Evolutionary conservation across 2,329 filamentous ascomycete genomes (phyloP).

Genomic region (Penicillium sp.): DNA sequence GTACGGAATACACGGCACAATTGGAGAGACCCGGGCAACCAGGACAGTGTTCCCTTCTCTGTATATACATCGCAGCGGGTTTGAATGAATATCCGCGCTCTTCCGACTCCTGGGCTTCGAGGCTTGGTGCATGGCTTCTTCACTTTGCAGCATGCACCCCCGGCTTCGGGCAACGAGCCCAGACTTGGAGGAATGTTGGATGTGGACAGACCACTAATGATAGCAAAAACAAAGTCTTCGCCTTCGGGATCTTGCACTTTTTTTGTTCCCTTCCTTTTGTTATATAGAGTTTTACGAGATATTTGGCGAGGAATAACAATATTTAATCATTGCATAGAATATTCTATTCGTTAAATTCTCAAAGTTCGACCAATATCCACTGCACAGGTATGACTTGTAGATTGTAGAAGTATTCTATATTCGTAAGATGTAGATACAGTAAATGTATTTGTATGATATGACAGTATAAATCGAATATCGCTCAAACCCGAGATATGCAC

Average conservation of each 20-base stretch:
- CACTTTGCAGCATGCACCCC: not conserved
- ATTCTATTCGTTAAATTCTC: not conserved
- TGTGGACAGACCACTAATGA: too few species aligned
- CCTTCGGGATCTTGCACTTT: not conserved
- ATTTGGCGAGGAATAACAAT: slow-evolving; percentile 1
- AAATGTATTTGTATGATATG: not conserved
- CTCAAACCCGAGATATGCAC: not conserved
- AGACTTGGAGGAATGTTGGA: not conserved
- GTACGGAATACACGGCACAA: not conserved
- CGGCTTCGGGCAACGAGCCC: not conserved
- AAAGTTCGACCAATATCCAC: not conserved
- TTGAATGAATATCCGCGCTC: not conserved
- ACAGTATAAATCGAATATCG: not conserved
- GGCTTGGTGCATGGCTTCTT: not conserved
- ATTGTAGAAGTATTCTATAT: not conserved
- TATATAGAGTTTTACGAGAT: not conserved
- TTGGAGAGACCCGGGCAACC: not conserved
- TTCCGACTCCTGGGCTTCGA: not conserved
- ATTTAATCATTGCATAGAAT: slow-evolving; percentile 5
- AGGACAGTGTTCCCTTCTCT: not conserved
- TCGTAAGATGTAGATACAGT: not conserved
- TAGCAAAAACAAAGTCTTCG: not conserved
- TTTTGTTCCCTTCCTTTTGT: not conserved
- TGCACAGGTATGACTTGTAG: not conserved
- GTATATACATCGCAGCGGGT: not conserved